Conservation (phyloP, 2,329 filamentous ascomycete species). For the Colletotrichum agaves region DNA sequence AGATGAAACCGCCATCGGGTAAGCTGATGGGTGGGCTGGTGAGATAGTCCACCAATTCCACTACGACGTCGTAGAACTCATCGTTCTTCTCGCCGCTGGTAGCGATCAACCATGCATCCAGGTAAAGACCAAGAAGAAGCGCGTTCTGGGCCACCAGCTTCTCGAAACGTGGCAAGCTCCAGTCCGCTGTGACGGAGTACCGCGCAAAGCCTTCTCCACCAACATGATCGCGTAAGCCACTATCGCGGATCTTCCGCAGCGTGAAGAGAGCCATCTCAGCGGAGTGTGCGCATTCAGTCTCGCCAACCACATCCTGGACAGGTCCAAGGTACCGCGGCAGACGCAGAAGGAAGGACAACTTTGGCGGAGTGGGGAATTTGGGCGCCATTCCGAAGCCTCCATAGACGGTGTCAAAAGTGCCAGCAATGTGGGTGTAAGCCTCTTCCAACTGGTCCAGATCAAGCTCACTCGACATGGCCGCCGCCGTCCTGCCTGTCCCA, state of each 20-base stretch:
- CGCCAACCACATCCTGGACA: constrained; percentile 88
- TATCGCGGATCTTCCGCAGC: constrained; percentile 75
- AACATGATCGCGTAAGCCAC: constrained; percentile 66
- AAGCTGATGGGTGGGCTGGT: constrained; percentile 76
- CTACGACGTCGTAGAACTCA: constrained; percentile 81
- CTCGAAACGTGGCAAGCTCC: constrained; percentile 96
- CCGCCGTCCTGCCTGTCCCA: constrained; percentile 19
- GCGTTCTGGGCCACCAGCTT: constrained; percentile 97
- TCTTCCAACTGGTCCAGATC: constrained; percentile 94
- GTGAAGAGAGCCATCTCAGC: constrained; percentile 84
- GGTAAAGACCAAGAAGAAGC: constrained; percentile 82
- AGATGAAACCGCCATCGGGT: constrained; percentile 79
- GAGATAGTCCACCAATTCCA: constrained; percentile 89
- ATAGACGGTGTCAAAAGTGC: constrained; percentile 81
- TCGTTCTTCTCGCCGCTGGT: constrained; percentile 61
- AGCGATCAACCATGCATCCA: constrained; percentile 81
- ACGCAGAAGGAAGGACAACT: constrained; percentile 83
- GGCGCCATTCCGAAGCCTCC: constrained; percentile 85
- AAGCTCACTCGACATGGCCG: constrained; percentile 70
- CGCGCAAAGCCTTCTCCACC: constrained; percentile 68
- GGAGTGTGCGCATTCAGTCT: constrained; percentile 78
- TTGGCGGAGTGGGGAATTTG: constrained; percentile 91
- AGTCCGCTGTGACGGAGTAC: constrained; percentile 91
- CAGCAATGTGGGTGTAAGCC: constrained; percentile 82
- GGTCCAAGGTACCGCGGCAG: constrained; percentile 76